These are phyloP conservation scores for Saccharum hybrid DNA, from an alignment of 202 grass and related monocot genomes.

Conservation along the genomic window DNA sequence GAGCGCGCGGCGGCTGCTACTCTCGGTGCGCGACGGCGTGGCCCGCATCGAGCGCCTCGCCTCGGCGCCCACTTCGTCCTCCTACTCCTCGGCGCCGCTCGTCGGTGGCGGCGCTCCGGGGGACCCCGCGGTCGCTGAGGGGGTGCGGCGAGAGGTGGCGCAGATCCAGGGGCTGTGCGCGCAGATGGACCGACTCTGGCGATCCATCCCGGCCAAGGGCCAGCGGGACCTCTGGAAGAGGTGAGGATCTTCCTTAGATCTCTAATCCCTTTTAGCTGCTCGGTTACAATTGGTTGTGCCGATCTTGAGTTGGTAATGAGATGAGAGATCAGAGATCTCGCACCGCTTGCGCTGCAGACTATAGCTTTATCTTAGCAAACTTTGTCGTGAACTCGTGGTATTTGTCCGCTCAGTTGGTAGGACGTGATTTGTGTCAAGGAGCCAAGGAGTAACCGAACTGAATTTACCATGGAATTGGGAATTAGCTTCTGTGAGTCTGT, in stretches of 20 bases:
- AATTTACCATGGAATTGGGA: not conserved
- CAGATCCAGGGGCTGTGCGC: slow-evolving; percentile 95
- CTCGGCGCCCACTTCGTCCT: slow-evolving; percentile 71
- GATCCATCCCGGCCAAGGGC: slow-evolving; percentile 73
- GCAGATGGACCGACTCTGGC: slow-evolving; percentile 97
- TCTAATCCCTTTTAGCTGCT: not conserved
- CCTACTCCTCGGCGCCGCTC: slow-evolving; percentile 55
- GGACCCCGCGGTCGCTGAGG: slow-evolving; percentile 54
- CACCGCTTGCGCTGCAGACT: not conserved
- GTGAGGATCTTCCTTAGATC: slow-evolving; percentile 44
- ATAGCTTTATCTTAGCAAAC: not conserved
- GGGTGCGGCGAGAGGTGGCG: slow-evolving; percentile 63
- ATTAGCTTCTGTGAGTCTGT: not conserved
- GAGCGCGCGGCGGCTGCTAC: slow-evolving; percentile 72
- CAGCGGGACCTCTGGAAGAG: slow-evolving; percentile 99
- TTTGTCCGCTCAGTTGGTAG: slow-evolving; percentile 23
- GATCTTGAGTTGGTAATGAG: not conserved
- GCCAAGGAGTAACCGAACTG: not conserved
- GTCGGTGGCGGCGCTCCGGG: slow-evolving; percentile 38
- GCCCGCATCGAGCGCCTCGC: slow-evolving; percentile 72
- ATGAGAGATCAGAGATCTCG: not conserved
- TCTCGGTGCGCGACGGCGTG: slow-evolving; percentile 71
- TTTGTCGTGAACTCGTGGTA: not conserved
- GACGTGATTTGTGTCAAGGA: not conserved
- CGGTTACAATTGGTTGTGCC: not conserved